A percentile compares a stretch with the other conserved stretches of the same genome.
Conservation (phyloP, 2,329 filamentous ascomycete species). For the Rhinocladiella mackenziei region DNA sequence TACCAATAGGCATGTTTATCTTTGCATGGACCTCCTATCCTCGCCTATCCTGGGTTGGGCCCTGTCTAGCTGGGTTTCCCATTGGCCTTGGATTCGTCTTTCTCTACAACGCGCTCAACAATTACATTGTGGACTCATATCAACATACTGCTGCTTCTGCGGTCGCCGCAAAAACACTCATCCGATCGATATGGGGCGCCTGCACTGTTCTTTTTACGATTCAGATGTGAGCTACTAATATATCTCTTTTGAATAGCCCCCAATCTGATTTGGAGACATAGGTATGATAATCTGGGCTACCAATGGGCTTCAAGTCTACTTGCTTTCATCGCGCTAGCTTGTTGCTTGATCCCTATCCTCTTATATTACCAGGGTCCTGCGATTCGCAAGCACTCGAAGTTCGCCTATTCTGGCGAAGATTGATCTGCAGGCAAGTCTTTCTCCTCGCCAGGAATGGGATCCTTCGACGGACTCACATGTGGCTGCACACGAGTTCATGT, state of each 20-base stretch:
- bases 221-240: conserved; percentile 35
- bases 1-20: conserved; percentile 41
- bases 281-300: conserved; percentile 45
- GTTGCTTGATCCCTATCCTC: conserved; percentile 44
- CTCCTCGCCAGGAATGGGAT: too few species aligned
- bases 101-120: conserved; percentile 44
- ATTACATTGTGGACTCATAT: conserved; percentile 57
- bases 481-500: too few species aligned
- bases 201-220: conserved; percentile 71
- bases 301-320: conserved; percentile 46
- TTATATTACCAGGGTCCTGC: conserved; percentile 46
- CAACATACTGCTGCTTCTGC: conserved; percentile 51
- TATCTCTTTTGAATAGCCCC: not conserved
- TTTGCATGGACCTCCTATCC: conserved; percentile 32
- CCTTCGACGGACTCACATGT: too few species aligned
- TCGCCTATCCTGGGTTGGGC: conserved; percentile 38
- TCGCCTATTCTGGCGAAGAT: too few species aligned
- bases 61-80: conserved; percentile 39
- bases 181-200: conserved; percentile 72
- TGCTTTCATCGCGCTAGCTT: conserved; percentile 42
- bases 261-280: conserved; percentile 1
- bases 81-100: conserved; percentile 47
- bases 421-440: too few species aligned
- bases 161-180: conserved; percentile 76
- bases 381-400: too few species aligned